A percentile compares a stretch with the other conserved stretches of the same genome.
Evolutionary conservation across 2,329 filamentous ascomycete species (phyloP).

Genomic region (Mycogone perniciosa): DNA sequence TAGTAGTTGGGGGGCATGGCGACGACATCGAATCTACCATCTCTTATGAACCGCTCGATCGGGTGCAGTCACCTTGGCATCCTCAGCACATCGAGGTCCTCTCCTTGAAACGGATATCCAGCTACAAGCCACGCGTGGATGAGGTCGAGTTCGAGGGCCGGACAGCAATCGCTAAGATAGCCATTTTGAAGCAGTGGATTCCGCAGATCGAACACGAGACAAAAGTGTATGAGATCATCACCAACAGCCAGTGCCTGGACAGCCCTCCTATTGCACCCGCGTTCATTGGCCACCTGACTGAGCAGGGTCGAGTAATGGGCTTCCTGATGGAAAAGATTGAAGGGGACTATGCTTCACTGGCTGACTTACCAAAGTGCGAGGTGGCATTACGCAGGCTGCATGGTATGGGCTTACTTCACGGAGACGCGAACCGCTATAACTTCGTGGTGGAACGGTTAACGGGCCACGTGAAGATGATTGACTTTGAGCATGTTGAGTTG

Average conservation of each 20-base stretch:
- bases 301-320: slow-evolving; percentile 23
- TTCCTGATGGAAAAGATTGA: slow-evolving; percentile 21
- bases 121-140: slow-evolving; percentile 2
- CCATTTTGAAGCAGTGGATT: slow-evolving; percentile 5
- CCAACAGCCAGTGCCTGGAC: background rate
- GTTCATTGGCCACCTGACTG: slow-evolving; percentile 25
- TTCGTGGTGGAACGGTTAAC: slow-evolving; percentile 13
- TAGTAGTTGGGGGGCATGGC: background rate
- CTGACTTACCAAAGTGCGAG: slow-evolving; percentile 17
- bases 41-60: slow-evolving; percentile 1
- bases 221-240: slow-evolving; percentile 1
- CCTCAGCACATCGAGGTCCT: slow-evolving; percentile 8
- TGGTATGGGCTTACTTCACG: slow-evolving; percentile 10
- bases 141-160: slow-evolving; percentile 10
- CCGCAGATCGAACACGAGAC: slow-evolving; percentile 1
- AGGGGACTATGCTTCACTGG: slow-evolving; percentile 12
- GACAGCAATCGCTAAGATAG: slow-evolving; percentile 2
- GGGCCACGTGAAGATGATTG: slow-evolving; percentile 13
- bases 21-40: background rate
- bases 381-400: slow-evolving; percentile 16
- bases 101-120: background rate
- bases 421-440: slow-evolving; percentile 16
- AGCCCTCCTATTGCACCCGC: slow-evolving; percentile 17
- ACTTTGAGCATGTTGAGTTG: slow-evolving; percentile 13
- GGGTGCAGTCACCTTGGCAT: slow-evolving; percentile 7